Evolutionary conservation across 2,329 filamentous ascomycete genomes (phyloP), one percentile per base, ranked within the genome.

Genomic region (Achaetomium macrosporum): DNA sequence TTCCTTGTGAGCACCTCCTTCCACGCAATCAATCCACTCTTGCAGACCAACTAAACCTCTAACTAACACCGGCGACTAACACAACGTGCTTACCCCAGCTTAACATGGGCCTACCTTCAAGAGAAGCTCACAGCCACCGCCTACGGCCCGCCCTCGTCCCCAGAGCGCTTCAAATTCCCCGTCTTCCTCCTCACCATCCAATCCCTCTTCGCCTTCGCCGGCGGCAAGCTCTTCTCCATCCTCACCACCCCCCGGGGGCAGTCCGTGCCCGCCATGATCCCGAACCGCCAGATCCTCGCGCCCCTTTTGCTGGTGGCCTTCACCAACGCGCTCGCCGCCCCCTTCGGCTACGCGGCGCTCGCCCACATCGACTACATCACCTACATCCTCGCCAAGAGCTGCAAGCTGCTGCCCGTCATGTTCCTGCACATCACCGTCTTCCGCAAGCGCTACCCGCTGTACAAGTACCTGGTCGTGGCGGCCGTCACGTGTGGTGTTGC

Each of bases 361-460:
- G 84, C 87, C 36, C 90, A 97, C 69, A 90, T 97, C 71, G 93
- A 97, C 79, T 97, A 97, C 73, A 89, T 97, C 65, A 96, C 93
- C 30, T 97, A 95, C 73, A 88, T 96, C 62, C 86, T 99, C 40
- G 92, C 93, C 63, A 97, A 99, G 73, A 91, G 87, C 63, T 99
- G 93, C 85, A 99, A 99, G 75, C 81, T 99, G 17, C 83, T 99
- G n/a, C 93, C 93, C 2, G 93, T 99, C 65, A 97, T 99, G 93
- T 85, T 93, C 65, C 79, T 99, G 39, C 92, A 99, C 74, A 82
- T 97, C 65, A 92, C 90, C 42, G 72, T 99, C 43, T 99, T 96
- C 76, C 84, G 86, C 55, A 87, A 86, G 65, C 79, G 85, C 44
- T 99, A 96, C 70, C 92, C 93, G 1, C 76, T 96, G 42, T 96